Percentiles rank a stretch among this genome's conserved stretches.
These are phyloP conservation scores for Leccinum arenicola DNA, from an alignment of 768 basidiomycete species.

Conservation along the genomic window DNA sequence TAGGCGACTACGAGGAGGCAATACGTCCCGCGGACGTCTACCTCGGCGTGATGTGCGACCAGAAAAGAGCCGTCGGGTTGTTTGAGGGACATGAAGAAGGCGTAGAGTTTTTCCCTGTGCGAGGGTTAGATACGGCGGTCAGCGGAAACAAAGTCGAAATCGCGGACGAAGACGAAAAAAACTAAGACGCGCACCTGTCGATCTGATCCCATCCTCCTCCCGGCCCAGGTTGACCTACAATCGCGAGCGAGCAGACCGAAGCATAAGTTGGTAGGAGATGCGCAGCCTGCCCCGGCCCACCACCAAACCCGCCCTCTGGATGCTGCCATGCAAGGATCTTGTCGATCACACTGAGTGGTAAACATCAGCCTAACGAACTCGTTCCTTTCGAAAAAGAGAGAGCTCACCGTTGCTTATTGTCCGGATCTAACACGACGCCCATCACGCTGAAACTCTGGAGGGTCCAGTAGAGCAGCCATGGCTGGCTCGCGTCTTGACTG, in stretches of 20 bases:
- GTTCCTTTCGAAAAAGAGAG: neutral
- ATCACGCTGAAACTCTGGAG: slow-evolving; percentile 79
- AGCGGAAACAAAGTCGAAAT: neutral
- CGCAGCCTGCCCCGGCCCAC: slow-evolving; percentile 84
- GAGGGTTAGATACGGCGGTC: neutral
- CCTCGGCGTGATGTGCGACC: slow-evolving; percentile 83
- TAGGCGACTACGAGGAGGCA: slow-evolving; percentile 84
- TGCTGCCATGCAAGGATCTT: slow-evolving; percentile 83
- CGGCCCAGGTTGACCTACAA: slow-evolving; percentile 70
- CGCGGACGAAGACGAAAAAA: neutral
- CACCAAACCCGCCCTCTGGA: slow-evolving; percentile 85
- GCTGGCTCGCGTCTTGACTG: slow-evolving; percentile 90
- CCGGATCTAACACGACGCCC: slow-evolving; percentile 75
- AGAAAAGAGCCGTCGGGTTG: slow-evolving; percentile 91
- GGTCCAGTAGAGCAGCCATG: slow-evolving; percentile 95
- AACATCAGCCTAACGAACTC: neutral
- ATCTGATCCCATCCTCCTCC: slow-evolving; percentile 86
- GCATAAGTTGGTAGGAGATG: slow-evolving; percentile 93
- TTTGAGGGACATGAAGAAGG: slow-evolving; percentile 90
- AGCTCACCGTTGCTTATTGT: slow-evolving; percentile 66
- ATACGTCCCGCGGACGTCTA: slow-evolving; percentile 96
- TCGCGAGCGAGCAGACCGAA: slow-evolving; percentile 77
- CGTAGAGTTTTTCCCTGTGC: slow-evolving; percentile 64
- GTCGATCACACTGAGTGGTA: slow-evolving; percentile 58
- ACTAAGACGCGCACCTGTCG: slow-evolving; percentile 53